Percentiles rank a stretch among this genome's conserved stretches.
These are phyloP conservation scores for Erysimum cheiranthoides DNA, from an alignment of 345 rosid species.

Conservation along the genomic window DNA sequence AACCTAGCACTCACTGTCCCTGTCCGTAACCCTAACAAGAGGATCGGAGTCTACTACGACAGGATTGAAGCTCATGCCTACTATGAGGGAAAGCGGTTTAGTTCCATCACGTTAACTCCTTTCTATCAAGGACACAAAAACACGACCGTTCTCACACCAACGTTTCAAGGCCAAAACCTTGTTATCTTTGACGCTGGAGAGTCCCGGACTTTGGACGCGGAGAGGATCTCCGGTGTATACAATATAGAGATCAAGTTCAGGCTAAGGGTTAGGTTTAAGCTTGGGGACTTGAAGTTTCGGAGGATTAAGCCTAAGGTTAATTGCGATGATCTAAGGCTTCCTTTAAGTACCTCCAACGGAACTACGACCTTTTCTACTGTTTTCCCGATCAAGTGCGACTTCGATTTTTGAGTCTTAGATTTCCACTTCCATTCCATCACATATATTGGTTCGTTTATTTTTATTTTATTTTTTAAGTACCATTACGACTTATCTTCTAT, in stretches of 20 bases:
- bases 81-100: conserved; percentile 54
- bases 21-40: conserved; percentile 69
- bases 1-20: conserved; percentile 58
- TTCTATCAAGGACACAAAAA: conserved; percentile 87
- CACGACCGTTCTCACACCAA: conserved; percentile 56
- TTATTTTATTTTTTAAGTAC: not conserved
- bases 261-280: conserved; percentile 66
- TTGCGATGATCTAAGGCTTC: conserved; percentile 69
- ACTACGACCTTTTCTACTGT: conserved; percentile 12
- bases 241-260: conserved; percentile 59
- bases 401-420: conserved; percentile 49
- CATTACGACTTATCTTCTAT: not conserved
- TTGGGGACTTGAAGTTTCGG: conserved; percentile 57
- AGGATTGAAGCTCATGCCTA: conserved; percentile 57
- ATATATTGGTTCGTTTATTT: conserved; percentile 31
- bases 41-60: conserved; percentile 59
- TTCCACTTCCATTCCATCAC: conserved; percentile 16
- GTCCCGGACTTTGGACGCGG: conserved; percentile 43
- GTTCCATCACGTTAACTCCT: conserved; percentile 42
- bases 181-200: conserved; percentile 46
- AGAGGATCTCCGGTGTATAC: conserved; percentile 52
- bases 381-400: conserved; percentile 54
- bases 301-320: conserved; percentile 60
- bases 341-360: conserved; percentile 48
- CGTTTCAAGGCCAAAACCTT: conserved; percentile 49